Evolutionary conservation across 2,329 filamentous ascomycete species (phyloP).

Genomic region (Colletotrichum chrysophilum): DNA sequence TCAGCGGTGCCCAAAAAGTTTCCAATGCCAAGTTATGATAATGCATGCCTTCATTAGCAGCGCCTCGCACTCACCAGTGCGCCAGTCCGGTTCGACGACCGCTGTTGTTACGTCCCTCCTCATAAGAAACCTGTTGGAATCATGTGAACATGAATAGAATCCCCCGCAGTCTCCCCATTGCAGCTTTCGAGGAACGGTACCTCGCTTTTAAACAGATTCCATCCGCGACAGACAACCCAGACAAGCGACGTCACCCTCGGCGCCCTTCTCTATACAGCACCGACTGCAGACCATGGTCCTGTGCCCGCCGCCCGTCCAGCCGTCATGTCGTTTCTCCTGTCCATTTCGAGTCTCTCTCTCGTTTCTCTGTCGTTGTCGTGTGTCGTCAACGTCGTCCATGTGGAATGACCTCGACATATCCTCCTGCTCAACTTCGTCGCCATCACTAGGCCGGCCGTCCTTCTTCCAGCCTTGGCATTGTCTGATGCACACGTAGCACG

Average conservation of each 20-base stretch:
- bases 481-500: slow-evolving; percentile 74
- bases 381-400: slow-evolving; percentile 55
- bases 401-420: slow-evolving; percentile 48
- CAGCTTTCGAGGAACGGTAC: background rate
- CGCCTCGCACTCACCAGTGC: background rate
- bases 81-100: background rate
- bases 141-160: background rate
- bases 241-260: slow-evolving; percentile 70
- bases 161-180: background rate
- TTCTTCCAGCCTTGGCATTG: slow-evolving; percentile 59
- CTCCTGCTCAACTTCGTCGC: slow-evolving; percentile 9
- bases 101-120: background rate
- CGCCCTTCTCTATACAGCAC: slow-evolving; percentile 70
- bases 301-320: slow-evolving; percentile 51
- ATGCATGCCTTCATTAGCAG: slow-evolving; percentile 20
- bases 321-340: slow-evolving; percentile 19
- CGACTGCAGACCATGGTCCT: slow-evolving; percentile 66
- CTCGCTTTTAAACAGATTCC: slow-evolving; percentile 37
- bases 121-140: background rate
- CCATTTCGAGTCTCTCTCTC: background rate
- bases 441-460: slow-evolving; percentile 23
- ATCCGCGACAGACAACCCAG: slow-evolving; percentile 62
- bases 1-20: background rate
- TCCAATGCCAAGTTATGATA: background rate
- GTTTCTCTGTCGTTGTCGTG: slow-evolving; percentile 17